Percentiles rank a stretch among this genome's conserved stretches.
Evolutionary conservation across 495 filamentous ascomycete species (phyloP).

Genomic region (Lepraria neglecta): DNA sequence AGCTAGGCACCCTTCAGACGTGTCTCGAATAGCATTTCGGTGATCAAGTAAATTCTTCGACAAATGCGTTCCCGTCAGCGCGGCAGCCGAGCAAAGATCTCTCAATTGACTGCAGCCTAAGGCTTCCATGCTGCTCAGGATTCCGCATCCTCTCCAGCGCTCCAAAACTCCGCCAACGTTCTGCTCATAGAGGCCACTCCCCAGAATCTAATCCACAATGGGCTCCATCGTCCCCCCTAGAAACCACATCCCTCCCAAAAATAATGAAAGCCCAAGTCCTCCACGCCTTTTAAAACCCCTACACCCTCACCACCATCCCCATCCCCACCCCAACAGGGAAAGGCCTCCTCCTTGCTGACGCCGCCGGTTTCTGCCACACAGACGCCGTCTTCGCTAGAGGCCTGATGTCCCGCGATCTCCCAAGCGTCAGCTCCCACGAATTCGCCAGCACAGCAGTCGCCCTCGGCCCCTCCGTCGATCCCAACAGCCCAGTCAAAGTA

Average conservation of each 20-base stretch:
- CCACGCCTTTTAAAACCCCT: slow-evolving; percentile 2
- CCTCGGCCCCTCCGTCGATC: not conserved
- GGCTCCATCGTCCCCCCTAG: too few species aligned
- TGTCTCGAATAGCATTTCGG: too few species aligned
- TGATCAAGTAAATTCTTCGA: too few species aligned
- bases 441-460: slow-evolving; percentile 6
- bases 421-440: slow-evolving; percentile 2
- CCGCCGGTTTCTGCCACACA: slow-evolving; percentile 8
- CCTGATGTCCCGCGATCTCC: not conserved
- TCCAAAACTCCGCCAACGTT: too few species aligned
- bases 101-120: too few species aligned
- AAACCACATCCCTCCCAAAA: not conserved
- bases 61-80: too few species aligned
- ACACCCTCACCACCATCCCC: not conserved
- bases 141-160: too few species aligned
- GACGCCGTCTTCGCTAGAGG: slow-evolving; percentile 11
- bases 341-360: not conserved
- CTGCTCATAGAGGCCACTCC: too few species aligned
- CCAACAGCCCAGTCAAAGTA: not conserved
- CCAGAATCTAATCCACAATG: too few species aligned
- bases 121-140: too few species aligned
- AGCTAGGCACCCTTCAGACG: too few species aligned
- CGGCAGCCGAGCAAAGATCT: too few species aligned
- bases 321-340: not conserved
- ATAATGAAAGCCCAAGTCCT: slow-evolving; percentile 12